Percentiles rank a stretch among this genome's conserved stretches.
Conservation (phyloP, 257 asterid genomes). For the Solanum appendiculatum region DNA sequence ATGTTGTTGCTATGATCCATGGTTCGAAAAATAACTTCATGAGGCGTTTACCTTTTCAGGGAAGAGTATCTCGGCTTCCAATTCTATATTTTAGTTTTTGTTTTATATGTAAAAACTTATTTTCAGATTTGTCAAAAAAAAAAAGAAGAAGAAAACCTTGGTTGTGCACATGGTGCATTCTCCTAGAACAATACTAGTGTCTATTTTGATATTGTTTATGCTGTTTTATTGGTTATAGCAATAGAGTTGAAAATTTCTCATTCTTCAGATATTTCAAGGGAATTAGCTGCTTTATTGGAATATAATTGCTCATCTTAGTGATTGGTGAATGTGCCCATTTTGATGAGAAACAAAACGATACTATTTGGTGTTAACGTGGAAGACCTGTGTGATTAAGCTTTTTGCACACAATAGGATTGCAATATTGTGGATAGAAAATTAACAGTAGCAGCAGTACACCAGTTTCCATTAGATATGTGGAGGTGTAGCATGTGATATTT, state of each 20-base stretch:
- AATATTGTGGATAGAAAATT: background rate
- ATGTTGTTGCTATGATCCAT: slow-evolving; percentile 41
- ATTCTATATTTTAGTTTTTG: background rate
- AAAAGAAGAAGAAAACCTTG: no score
- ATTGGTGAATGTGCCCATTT: background rate
- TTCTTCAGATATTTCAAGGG: background rate
- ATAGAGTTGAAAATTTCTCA: background rate
- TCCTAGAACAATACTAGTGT: background rate
- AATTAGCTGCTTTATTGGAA: background rate
- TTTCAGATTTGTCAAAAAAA: background rate
- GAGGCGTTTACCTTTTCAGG: slow-evolving; percentile 5
- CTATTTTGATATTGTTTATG: background rate
- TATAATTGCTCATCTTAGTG: background rate
- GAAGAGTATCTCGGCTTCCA: background rate
- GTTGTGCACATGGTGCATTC: background rate
- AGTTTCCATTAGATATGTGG: background rate
- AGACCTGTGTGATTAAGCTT: background rate
- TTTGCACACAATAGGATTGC: background rate
- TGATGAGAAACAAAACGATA: background rate
- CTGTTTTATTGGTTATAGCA: background rate
- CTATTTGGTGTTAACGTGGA: background rate
- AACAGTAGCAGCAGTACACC: background rate
- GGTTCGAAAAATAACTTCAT: slow-evolving; percentile 13
- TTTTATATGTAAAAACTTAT: background rate
- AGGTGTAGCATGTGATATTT: background rate